These are phyloP conservation scores for Exophiala calicioides DNA, from an alignment of 2,329 filamentous ascomycete species.

Conservation along the genomic window DNA sequence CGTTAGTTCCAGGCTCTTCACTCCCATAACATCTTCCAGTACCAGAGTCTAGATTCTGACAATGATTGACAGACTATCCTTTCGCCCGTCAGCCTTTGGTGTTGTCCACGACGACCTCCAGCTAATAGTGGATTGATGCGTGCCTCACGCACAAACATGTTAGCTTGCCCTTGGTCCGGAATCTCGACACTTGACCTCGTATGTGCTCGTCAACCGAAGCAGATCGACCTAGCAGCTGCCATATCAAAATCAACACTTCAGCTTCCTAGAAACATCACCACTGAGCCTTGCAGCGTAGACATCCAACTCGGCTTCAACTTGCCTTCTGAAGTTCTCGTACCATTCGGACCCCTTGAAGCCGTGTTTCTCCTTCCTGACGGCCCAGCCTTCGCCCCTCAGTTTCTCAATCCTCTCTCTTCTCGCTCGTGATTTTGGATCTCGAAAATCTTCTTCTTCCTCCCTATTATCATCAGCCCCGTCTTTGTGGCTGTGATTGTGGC, in stretches of 20 bases:
- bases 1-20: too few species aligned
- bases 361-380: slow-evolving; percentile 27
- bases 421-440: background rate
- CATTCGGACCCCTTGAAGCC: slow-evolving; percentile 29
- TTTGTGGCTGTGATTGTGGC: background rate
- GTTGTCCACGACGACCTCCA: too few species aligned
- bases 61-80: too few species aligned
- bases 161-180: too few species aligned
- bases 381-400: slow-evolving; percentile 23
- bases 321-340: slow-evolving; percentile 25
- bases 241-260: slow-evolving; percentile 1
- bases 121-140: too few species aligned
- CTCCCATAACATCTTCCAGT: too few species aligned
- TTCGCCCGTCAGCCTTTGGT: too few species aligned
- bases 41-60: too few species aligned
- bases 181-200: too few species aligned
- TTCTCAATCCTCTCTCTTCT: slow-evolving; percentile 25
- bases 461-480: background rate
- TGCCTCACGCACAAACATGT: too few species aligned
- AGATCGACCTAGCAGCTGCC: background rate
- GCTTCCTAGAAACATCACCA: too few species aligned
- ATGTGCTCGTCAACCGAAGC: background rate
- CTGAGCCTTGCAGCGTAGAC: background rate
- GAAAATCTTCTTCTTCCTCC: background rate
- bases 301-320: slow-evolving; percentile 20